Base-by-base conservation (phyloP, 495 filamentous ascomycete genomes). In the Lasiosphaeria ovina region DNA sequence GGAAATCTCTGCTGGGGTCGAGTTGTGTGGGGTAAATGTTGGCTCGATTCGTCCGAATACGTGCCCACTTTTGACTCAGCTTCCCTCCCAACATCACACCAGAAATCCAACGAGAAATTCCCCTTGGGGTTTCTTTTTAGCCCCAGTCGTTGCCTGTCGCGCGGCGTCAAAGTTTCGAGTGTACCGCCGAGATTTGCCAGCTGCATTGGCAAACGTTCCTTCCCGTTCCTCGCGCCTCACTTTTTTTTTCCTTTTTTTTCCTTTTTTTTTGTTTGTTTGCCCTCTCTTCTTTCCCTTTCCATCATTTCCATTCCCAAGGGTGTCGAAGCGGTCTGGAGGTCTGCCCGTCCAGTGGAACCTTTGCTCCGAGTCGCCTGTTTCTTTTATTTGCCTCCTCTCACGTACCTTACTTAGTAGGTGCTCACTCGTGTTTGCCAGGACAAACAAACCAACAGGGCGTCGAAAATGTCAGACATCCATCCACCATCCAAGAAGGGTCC, bases 31-130 rank as follows among this genome's bases (percentile, higher is more conserved):
- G 59, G 53, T 45, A 61, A 49, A 24, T 24, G 24, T n/a, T 47
- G 44, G 44, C 53, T 17, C 54, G 45, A 56, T 61, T 62, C 60
- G 54, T 44, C 51, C 40, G 47, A 44, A 55, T 47, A n/a, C 16
- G 38, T 42, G 3, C 12, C 12, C 38, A 42, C 12, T 54, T 32
- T 33, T 24, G 10, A 44, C 40, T n/a, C 44, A 47, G 44, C 38
- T 42, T 7, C 44, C 16, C 44, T 11, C 44, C 44, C 44, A 47
- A 47, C 44, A 47, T 47, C 44, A 47, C 44, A 47, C 44, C 12
- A 8, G 38, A 47, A 47, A 47, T 5, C 44, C 44, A 14, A 14
- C 44, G 44, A 4, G 44, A 47, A 14, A 0, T 47, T n/a, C 7
- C 38, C 44, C 44, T n/a, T n/a, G 6, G 44, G 5, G 44, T 11